Conservation (phyloP, 495 filamentous ascomycete species). For the Pseudotulostoma volvatum region DNA sequence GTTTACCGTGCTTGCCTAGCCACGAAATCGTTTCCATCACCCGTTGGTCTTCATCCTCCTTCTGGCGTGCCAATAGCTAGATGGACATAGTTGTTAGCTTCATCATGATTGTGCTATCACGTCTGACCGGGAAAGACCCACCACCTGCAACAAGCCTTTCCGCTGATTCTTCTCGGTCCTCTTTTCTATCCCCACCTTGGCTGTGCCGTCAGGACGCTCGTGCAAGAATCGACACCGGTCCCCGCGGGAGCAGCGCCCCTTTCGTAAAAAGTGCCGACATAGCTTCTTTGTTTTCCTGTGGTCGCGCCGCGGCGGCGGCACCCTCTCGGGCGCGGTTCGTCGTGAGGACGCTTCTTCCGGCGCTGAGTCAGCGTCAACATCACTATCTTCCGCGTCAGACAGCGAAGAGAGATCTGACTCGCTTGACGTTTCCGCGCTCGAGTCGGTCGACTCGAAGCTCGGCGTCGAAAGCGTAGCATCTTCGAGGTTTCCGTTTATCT, state of each 20-base stretch:
- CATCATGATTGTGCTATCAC: not conserved
- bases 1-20: slow-evolving; percentile 26
- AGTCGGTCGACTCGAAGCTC: not conserved
- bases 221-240: slow-evolving; percentile 32
- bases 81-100: slow-evolving; percentile 6
- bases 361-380: slow-evolving; percentile 22
- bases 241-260: slow-evolving; percentile 29
- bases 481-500: not conserved
- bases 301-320: slow-evolving; percentile 26
- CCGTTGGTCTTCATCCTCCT: slow-evolving; percentile 25
- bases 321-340: slow-evolving; percentile 24
- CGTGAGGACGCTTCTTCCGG: slow-evolving; percentile 29
- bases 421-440: slow-evolving; percentile 1
- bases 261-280: slow-evolving; percentile 32
- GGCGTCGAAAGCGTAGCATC: not conserved
- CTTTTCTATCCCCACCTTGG: slow-evolving; percentile 18
- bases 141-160: slow-evolving; percentile 35
- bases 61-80: slow-evolving; percentile 32
- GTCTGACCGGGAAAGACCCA: slow-evolving; percentile 16
- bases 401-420: slow-evolving; percentile 10
- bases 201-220: slow-evolving; percentile 17
- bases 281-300: slow-evolving; percentile 16
- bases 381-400: slow-evolving; percentile 18
- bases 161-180: slow-evolving; percentile 9
- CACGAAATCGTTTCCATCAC: slow-evolving; percentile 29